Conservation (phyloP, 257 asterid species). For the Gardenia jasminoides region DNA sequence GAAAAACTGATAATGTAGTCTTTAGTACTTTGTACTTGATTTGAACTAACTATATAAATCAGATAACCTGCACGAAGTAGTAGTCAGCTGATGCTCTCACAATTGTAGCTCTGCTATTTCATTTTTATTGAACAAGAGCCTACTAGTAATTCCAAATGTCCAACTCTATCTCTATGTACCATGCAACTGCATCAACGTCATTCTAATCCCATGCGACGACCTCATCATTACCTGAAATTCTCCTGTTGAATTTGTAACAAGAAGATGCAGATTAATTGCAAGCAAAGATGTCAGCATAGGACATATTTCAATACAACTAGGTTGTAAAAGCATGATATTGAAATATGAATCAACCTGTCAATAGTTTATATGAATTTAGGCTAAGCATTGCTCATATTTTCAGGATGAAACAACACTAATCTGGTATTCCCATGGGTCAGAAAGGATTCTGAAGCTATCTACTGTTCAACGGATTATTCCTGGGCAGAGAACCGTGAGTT, state of each 20-base stretch:
- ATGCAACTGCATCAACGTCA: no score
- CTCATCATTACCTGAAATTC: neutral
- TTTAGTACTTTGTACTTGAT: neutral
- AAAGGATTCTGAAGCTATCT: constrained; percentile 77
- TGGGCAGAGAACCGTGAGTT: constrained; percentile 98
- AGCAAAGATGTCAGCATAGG: neutral
- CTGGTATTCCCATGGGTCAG: constrained; percentile 87
- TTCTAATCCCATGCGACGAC: no score
- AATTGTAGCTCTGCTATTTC: neutral
- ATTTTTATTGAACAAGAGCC: neutral
- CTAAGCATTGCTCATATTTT: constrained; percentile 20
- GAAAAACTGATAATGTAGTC: neutral
- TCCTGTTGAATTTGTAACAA: neutral
- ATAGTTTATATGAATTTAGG: neutral
- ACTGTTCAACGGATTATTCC: constrained; percentile 78
- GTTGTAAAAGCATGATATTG: neutral
- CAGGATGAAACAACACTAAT: constrained; percentile 90
- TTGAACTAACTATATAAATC: neutral
- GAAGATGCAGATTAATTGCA: neutral
- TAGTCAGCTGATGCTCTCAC: neutral
- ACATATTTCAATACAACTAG: neutral
- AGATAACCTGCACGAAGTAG: neutral
- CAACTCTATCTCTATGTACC: no score
- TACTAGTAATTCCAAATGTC: neutral
- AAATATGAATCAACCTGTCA: neutral